Evolutionary conservation across 1,284 basidiomycete species (phyloP).

Genomic region (Sporisorium graminicola): DNA sequence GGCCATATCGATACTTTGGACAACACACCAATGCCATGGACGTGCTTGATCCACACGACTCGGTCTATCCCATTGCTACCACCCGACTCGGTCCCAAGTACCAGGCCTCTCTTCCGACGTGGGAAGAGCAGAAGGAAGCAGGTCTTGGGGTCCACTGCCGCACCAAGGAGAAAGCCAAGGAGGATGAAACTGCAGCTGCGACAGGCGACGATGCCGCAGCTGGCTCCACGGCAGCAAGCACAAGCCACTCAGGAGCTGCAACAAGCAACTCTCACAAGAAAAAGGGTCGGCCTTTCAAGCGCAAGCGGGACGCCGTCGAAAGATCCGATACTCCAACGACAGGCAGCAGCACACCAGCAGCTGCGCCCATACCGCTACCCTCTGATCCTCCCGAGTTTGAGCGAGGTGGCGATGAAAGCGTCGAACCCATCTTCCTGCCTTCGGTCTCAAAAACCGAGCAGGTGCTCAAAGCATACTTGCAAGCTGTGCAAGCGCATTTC

Average conservation of each 20-base stretch:
- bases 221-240: constrained; percentile 1
- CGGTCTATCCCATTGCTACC: constrained; percentile 90
- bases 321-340: constrained; percentile 47
- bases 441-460: constrained; percentile 69
- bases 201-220: constrained; percentile 32
- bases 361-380: constrained; percentile 17
- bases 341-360: constrained; percentile 30
- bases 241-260: background rate
- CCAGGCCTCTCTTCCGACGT: constrained; percentile 75
- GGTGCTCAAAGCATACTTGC: constrained; percentile 80
- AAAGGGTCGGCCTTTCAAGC: constrained; percentile 38
- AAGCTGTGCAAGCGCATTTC: constrained; percentile 70
- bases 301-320: constrained; percentile 40
- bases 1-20: constrained; percentile 96
- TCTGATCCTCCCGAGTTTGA: constrained; percentile 72
- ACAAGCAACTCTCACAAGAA: constrained; percentile 32
- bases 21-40: constrained; percentile 82
- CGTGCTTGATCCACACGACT: constrained; percentile 84
- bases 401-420: constrained; percentile 80
- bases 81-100: constrained; percentile 88
- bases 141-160: constrained; percentile 43
- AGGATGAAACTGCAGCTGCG: constrained; percentile 34
- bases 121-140: constrained; percentile 61
- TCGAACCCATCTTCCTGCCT: constrained; percentile 75
- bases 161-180: constrained; percentile 32